A percentile compares a stretch with the other conserved stretches of the same genome.
Evolutionary conservation across 768 basidiomycete genomes (phyloP).

Genomic region (Tulasnella sp.): DNA sequence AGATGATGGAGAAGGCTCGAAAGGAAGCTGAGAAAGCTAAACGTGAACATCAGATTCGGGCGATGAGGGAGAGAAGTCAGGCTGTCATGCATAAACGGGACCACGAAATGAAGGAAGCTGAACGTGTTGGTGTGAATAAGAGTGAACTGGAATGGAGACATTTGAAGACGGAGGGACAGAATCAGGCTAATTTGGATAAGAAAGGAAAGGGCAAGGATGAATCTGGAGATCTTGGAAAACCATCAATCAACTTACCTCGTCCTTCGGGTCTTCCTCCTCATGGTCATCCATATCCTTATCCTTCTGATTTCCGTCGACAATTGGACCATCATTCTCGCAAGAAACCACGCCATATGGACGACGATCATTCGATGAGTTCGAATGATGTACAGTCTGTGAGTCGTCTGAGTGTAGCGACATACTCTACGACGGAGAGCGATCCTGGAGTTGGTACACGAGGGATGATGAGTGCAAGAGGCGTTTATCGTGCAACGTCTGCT

Average conservation of each 20-base stretch:
- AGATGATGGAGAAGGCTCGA: slow-evolving; percentile 64
- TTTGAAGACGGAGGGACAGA: neutral
- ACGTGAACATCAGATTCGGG: neutral
- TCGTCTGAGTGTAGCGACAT: neutral
- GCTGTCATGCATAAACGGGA: slow-evolving; percentile 87
- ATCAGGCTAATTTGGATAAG: neutral
- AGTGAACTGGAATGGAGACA: neutral
- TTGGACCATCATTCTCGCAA: neutral
- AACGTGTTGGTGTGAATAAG: slow-evolving; percentile 25
- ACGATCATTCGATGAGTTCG: slow-evolving; percentile 4
- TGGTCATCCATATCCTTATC: neutral
- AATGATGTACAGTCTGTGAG: neutral
- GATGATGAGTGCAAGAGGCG: slow-evolving; percentile 45
- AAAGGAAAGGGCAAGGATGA: slow-evolving; percentile 9
- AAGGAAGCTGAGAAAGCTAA: slow-evolving; percentile 67
- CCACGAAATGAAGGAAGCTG: slow-evolving; percentile 47
- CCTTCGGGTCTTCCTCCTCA: neutral
- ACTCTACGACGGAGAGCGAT: neutral
- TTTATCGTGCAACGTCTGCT: slow-evolving; percentile 63
- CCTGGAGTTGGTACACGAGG: neutral
- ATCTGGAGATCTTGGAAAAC: neutral
- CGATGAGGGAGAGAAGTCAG: slow-evolving; percentile 58
- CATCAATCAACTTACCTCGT: no score
- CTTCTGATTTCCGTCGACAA: neutral
- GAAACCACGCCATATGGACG: neutral